Percentiles rank a stretch among this genome's conserved stretches.
phyloP scores from a whole-genome alignment of 176 grass and related monocot genomes.

The Triticum urartu region DNA sequence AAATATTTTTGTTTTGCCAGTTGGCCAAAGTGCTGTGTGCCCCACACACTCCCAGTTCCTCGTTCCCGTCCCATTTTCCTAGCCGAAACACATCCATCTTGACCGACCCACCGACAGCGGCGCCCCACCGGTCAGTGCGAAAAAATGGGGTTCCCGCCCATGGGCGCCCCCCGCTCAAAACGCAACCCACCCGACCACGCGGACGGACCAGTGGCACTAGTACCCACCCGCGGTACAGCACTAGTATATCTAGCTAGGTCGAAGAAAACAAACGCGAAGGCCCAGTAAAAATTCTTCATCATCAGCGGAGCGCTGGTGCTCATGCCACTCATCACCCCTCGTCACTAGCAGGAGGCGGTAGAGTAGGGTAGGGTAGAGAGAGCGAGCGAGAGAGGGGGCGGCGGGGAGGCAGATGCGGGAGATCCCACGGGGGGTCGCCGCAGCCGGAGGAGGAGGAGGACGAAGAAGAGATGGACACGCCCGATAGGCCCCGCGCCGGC shows the following conservation, averaged over 20 bases:
- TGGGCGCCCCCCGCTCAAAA: slow-evolving; percentile 30
- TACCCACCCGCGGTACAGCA: neutral
- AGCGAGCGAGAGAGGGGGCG: neutral
- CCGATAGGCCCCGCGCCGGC: slow-evolving; percentile 53
- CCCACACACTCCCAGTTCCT: neutral
- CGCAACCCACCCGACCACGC: slow-evolving; percentile 6
- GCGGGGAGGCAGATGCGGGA: slow-evolving; percentile 32
- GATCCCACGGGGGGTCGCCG: slow-evolving; percentile 19
- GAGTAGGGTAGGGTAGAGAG: neutral
- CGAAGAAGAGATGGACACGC: slow-evolving; percentile 56
- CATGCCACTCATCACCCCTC: neutral
- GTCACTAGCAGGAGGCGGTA: neutral
- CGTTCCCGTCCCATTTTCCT: neutral
- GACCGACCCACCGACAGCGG: neutral
- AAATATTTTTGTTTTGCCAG: neutral
- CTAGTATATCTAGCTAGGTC: neutral
- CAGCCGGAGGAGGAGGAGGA: neutral
- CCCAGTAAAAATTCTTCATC: slow-evolving; percentile 23
- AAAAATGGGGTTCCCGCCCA: slow-evolving; percentile 53
- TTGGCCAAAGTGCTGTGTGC: neutral
- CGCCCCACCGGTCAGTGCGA: neutral
- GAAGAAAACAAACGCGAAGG: neutral
- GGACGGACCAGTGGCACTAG: neutral
- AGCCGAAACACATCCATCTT: neutral
- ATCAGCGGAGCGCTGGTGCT: neutral